phyloP scores from a whole-genome alignment of 2,329 filamentous ascomycete genomes.

The Penicillium vulpinum region DNA sequence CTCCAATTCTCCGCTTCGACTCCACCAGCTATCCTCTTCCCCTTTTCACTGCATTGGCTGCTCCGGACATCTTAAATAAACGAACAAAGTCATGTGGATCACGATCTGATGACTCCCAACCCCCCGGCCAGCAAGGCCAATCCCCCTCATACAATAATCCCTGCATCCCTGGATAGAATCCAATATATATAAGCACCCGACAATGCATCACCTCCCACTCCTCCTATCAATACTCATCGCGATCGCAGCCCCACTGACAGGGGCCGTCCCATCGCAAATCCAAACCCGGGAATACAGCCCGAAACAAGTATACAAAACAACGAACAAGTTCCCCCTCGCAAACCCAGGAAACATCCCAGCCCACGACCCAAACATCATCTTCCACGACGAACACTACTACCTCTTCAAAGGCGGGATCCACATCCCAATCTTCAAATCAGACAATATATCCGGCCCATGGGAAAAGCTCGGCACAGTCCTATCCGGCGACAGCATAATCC shows the following conservation, averaged over 20 bases:
- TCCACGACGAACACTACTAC: slow-evolving; percentile 32
- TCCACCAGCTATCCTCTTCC: neutral
- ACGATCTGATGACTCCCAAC: neutral
- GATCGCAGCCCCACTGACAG: neutral
- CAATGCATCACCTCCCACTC: neutral
- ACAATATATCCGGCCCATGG: slow-evolving; percentile 35
- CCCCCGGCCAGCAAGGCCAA: neutral
- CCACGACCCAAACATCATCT: slow-evolving; percentile 39
- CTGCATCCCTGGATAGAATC: neutral
- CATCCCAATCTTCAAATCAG: slow-evolving; percentile 9
- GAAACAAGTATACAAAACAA: slow-evolving; percentile 27
- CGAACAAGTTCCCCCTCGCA: slow-evolving; percentile 27
- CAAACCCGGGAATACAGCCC: neutral
- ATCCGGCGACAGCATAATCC: slow-evolving; percentile 30
- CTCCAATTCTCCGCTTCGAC: neutral
- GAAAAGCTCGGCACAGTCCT: slow-evolving; percentile 34
- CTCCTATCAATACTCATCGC: slow-evolving; percentile 3
- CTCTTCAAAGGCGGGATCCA: slow-evolving; percentile 34
- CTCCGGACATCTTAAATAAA: neutral
- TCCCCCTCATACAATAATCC: neutral
- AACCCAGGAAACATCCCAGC: slow-evolving; percentile 30
- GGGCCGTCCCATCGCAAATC: slow-evolving; percentile 5
- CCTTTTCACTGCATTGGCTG: neutral
- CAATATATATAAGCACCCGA: slow-evolving; percentile 3
- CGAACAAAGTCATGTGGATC: neutral